A percentile compares a stretch with the other conserved stretches of the same genome.
Evolutionary conservation across 148 eudicot genomes (phyloP).

Genomic region (Drosera capensis): DNA sequence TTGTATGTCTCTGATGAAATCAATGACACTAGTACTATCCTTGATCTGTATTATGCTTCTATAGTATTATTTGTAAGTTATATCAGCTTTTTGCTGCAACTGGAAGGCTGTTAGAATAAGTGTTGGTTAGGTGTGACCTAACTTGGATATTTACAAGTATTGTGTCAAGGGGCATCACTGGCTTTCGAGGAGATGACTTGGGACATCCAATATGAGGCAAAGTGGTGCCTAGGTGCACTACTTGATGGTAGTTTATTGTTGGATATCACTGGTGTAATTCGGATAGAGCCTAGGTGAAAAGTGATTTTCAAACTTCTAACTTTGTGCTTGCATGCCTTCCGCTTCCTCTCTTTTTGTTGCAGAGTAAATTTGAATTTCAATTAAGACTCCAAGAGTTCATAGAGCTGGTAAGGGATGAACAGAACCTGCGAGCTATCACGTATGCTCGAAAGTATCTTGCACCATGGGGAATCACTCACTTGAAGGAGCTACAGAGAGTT

Average conservation of each 20-base stretch:
- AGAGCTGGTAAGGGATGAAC: constrained; percentile 84
- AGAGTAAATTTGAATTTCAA: constrained; percentile 97
- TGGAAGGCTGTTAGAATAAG: too few species aligned
- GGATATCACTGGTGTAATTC: background rate
- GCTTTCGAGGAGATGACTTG: too few species aligned
- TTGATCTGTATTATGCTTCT: background rate
- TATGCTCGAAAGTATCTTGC: constrained; percentile 89
- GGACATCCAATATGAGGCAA: too few species aligned
- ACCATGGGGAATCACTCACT: constrained; percentile 81
- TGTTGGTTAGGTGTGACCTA: too few species aligned
- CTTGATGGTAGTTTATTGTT: too few species aligned
- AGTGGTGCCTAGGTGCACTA: too few species aligned
- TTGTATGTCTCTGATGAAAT: background rate
- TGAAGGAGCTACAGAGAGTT: constrained; percentile 92
- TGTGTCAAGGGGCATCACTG: too few species aligned
- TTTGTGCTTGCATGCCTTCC: background rate
- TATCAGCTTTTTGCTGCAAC: too few species aligned
- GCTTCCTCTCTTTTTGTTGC: constrained; percentile 10
- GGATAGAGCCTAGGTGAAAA: background rate
- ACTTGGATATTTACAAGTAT: too few species aligned
- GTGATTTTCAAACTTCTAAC: background rate
- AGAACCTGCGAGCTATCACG: constrained; percentile 53
- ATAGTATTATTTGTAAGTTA: too few species aligned
- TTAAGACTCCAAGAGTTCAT: constrained; percentile 93
- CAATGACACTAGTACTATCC: background rate